Conservation (phyloP, 2,329 filamentous ascomycete genomes). For the Aspergillus sp. region DNA sequence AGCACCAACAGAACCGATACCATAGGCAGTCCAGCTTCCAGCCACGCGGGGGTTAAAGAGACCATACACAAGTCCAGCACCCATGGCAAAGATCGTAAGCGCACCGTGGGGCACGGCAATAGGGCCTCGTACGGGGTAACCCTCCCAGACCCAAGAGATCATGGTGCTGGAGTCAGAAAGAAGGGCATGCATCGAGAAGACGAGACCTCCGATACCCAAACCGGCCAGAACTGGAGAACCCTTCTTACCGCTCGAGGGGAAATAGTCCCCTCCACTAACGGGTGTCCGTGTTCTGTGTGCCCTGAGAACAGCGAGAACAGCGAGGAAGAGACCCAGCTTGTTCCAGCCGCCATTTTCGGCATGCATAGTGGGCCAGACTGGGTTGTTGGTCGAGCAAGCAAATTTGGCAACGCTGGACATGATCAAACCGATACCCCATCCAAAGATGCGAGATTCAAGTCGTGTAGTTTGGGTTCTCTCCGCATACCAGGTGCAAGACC, state of each 20-base stretch:
- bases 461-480: conserved; percentile 69
- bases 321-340: conserved; percentile 71
- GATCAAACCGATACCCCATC: conserved; percentile 76
- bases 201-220: conserved; percentile 72
- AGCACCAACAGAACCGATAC: conserved; percentile 72
- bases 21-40: conserved; percentile 74
- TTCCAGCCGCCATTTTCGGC: conserved; percentile 89
- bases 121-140: conserved; percentile 84
- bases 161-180: conserved; percentile 97
- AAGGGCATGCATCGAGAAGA: conserved; percentile 88
- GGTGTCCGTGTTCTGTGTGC: conserved; percentile 63
- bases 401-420: conserved; percentile 88
- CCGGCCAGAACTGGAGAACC: conserved; percentile 69
- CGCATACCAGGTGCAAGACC: conserved; percentile 75
- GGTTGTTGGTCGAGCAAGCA: conserved; percentile 90
- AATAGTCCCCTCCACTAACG: conserved; percentile 45
- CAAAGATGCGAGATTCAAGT: conserved; percentile 76
- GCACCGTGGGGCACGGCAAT: conserved; percentile 86
- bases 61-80: conserved; percentile 70
- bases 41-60: conserved; percentile 66
- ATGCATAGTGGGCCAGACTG: conserved; percentile 93
- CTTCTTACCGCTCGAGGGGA: conserved; percentile 50
- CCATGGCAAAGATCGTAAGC: conserved; percentile 83
- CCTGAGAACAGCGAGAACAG: conserved; percentile 67
- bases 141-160: conserved; percentile 98